These are phyloP conservation scores for Russula ochroleuca DNA, from an alignment of 768 basidiomycete species.

Conservation along the genomic window DNA sequence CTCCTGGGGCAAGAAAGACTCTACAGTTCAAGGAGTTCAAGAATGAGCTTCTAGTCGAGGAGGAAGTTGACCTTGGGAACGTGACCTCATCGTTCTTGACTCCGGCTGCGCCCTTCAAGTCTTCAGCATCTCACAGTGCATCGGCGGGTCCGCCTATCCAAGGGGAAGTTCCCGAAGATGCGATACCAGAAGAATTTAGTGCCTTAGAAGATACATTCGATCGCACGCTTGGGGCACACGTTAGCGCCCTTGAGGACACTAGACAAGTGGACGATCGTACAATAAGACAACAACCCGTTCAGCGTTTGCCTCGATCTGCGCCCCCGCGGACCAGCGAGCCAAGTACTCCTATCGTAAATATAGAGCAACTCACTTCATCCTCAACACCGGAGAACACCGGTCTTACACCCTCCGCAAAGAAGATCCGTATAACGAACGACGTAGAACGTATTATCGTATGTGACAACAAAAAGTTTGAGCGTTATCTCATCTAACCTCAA, in stretches of 20 bases:
- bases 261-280: not conserved
- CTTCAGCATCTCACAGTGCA: not conserved
- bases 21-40: slow-evolving; percentile 64
- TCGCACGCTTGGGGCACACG: slow-evolving; percentile 6
- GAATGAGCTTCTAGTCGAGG: slow-evolving; percentile 58
- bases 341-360: slow-evolving; percentile 2
- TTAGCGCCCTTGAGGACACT: not conserved
- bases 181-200: slow-evolving; percentile 5
- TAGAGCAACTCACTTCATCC: slow-evolving; percentile 4
- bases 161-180: slow-evolving; percentile 1
- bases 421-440: slow-evolving; percentile 54
- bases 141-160: not conserved
- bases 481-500: not conserved
- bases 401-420: slow-evolving; percentile 30
- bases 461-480: slow-evolving; percentile 10
- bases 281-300: not conserved
- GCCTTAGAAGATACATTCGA: slow-evolving; percentile 22
- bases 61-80: slow-evolving; percentile 53
- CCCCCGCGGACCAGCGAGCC: not conserved
- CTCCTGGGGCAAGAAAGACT: slow-evolving; percentile 53
- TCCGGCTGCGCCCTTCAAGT: slow-evolving; percentile 35
- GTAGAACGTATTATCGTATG: slow-evolving; percentile 62
- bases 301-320: not conserved
- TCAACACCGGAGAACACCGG: slow-evolving; percentile 28
- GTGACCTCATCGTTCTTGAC: slow-evolving; percentile 41